Conservation (phyloP, 2,329 filamentous ascomycete species). For the Berkeleyomyces basicola region DNA sequence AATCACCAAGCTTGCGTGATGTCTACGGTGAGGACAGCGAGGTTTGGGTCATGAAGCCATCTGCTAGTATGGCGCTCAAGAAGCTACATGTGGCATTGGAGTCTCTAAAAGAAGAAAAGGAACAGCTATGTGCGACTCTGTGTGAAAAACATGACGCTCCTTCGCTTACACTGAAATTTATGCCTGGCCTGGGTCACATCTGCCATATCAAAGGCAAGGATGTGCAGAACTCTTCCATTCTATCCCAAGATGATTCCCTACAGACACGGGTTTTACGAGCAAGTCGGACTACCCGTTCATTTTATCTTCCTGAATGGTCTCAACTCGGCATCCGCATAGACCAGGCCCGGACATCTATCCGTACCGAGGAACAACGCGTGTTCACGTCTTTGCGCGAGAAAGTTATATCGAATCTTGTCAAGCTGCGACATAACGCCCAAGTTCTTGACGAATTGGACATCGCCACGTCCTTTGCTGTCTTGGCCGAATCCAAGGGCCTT, state of each 20-base stretch:
- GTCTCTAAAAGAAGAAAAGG: conserved; percentile 42
- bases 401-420: conserved; percentile 69
- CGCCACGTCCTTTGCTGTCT: conserved; percentile 62
- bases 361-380: conserved; percentile 67
- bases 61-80: conserved; percentile 48
- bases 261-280: conserved; percentile 45
- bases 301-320: conserved; percentile 75
- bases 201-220: conserved; percentile 81
- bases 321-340: conserved; percentile 64
- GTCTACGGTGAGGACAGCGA: conserved; percentile 43
- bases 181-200: conserved; percentile 72
- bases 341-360: conserved; percentile 58
- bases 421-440: conserved; percentile 73
- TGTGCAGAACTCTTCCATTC: conserved; percentile 23
- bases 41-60: conserved; percentile 48
- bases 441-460: conserved; percentile 91
- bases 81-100: conserved; percentile 53
- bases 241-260: conserved; percentile 12
- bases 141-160: conserved; percentile 42
- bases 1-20: conserved; percentile 31
- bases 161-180: conserved; percentile 68
- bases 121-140: conserved; percentile 41
- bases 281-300: conserved; percentile 69
- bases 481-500: conserved; percentile 60
- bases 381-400: conserved; percentile 56